A percentile compares a stretch with the other conserved stretches of the same genome.
phyloP scores from a whole-genome alignment of 2,329 filamentous ascomycete species.

The Paecilomyces dactylethromorphus region DNA sequence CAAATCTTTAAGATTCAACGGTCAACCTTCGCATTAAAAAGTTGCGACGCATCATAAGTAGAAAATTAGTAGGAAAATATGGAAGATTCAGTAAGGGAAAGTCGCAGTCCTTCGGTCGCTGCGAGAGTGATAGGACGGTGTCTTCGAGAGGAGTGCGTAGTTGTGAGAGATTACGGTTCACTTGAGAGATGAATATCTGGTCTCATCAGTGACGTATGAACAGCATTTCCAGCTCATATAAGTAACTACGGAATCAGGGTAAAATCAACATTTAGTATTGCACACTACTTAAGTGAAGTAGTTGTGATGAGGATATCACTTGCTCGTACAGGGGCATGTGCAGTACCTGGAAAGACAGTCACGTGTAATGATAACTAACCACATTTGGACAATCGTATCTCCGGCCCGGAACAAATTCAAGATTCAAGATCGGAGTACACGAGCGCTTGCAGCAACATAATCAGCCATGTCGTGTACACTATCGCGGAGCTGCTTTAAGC shows the following conservation, averaged over 20 bases:
- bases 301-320: background rate
- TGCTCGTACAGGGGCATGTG: no score
- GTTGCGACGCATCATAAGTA: background rate
- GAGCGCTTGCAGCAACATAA: conserved; percentile 15
- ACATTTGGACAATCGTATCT: conserved; percentile 9
- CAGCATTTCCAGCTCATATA: background rate
- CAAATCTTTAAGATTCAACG: background rate
- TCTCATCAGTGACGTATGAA: background rate
- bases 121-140: background rate
- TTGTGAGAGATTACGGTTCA: background rate
- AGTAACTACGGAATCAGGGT: background rate
- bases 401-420: conserved; percentile 23
- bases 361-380: conserved; percentile 7
- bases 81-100: background rate
- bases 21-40: background rate
- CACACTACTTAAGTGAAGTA: background rate
- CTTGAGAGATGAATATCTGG: background rate
- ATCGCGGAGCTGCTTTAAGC: conserved; percentile 54
- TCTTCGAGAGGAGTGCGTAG: background rate
- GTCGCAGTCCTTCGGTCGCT: background rate
- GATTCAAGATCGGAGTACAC: conserved; percentile 16
- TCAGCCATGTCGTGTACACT: conserved; percentile 58
- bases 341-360: background rate
- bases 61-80: background rate
- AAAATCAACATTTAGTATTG: background rate